Evolutionary conservation across 805 yeast genomes (phyloP), one percentile per base, ranked within the genome.

Genomic region (Barnettozyma botsteinii): DNA sequence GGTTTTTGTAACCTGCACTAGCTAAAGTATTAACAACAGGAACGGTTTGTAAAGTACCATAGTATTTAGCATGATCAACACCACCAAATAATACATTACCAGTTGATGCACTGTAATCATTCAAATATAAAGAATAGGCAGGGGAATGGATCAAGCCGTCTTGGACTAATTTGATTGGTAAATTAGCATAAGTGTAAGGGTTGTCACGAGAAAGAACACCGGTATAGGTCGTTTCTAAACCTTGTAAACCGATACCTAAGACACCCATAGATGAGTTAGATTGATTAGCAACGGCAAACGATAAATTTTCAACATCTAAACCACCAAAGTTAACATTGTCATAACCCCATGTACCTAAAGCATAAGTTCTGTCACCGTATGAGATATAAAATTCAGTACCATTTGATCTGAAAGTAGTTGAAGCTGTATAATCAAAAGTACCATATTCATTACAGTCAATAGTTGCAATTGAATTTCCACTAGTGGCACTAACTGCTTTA

Each of bases 71-170:
- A 43, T 71, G 73, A 52, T 83, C 91, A 21, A 79, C 70, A 23
- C 81, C 93, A 35, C 93, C 91, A 64, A 84, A 84, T 35, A 83
- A 57, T 17, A 83, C 65, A n/a, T 69, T 60, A 6, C 87, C 89
- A 2, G 64, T 45, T 5, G 51, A 33, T 0, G 74, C 62, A 26
- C 60, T 59, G 10, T 55, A 49, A 4, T 62, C 60, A 49, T 78
- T 72, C 57, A 85, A 66, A 51, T 66, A 82, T 40, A 85, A 63
- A 0, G 91, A 82, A 56, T 81, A 85, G 1, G 74, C 74, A 29
- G 68, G 66, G 36, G 71, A 69, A 33, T 69, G 52, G 45, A 78
- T 82, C 31, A 73, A 54, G 0, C 88, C 89, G 39, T 73, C 72
- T 24, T 64, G 55, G 37, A 70, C 77, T 66, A 86, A 60, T 43